Conservation (phyloP, 1,284 basidiomycete species). For the Microbotryum silenes-acaulis region DNA sequence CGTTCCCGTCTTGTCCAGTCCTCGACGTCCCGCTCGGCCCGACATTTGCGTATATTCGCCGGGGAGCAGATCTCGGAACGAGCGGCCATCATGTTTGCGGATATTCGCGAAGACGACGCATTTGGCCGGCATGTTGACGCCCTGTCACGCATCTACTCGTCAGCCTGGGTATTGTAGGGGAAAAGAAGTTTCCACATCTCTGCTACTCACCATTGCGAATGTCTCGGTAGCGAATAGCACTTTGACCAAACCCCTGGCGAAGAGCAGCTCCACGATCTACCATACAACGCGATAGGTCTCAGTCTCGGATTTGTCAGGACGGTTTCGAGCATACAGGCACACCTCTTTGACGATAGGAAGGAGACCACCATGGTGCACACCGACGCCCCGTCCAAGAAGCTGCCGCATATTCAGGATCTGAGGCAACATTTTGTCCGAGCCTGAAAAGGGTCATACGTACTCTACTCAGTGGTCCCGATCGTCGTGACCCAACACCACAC, state of each 20-base stretch:
- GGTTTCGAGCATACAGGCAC: conserved; percentile 20
- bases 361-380: conserved; percentile 94
- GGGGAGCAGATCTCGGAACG: conserved; percentile 63
- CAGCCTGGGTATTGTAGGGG: not conserved
- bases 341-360: conserved; percentile 97
- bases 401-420: conserved; percentile 91
- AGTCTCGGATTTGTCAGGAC: not conserved
- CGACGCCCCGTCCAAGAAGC: conserved; percentile 83
- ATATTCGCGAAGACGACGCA: conserved; percentile 94
- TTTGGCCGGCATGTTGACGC: conserved; percentile 98
- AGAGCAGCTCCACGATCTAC: conserved; percentile 90
- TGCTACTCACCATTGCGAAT: conserved; percentile 79
- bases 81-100: conserved; percentile 90
- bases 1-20: conserved; percentile 88
- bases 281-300: not conserved
- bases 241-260: conserved; percentile 92
- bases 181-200: not conserved
- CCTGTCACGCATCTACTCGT: conserved; percentile 47
- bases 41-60: conserved; percentile 84
- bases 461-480: not conserved
- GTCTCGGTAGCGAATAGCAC: conserved; percentile 98
- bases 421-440: conserved; percentile 84
- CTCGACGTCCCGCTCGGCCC: conserved; percentile 90
- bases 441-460: conserved; percentile 44
- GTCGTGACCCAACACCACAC: not conserved